These are phyloP conservation scores for Arachis monticola DNA, from an alignment of 331 rosid species.

Conservation along the genomic window DNA sequence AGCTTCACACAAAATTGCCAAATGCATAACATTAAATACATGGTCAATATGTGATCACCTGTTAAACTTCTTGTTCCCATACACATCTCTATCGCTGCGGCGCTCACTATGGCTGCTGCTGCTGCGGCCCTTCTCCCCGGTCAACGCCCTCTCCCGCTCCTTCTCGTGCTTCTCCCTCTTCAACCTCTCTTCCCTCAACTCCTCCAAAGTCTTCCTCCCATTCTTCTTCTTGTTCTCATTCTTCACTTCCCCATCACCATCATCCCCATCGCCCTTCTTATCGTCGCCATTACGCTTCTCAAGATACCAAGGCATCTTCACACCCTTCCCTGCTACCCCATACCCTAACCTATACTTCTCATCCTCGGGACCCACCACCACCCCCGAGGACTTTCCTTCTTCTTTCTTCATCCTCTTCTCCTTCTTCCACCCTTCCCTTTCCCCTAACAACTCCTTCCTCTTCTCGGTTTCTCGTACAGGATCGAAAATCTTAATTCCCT, in stretches of 20 bases:
- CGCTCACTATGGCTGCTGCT: not conserved
- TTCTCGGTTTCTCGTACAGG: constrained; percentile 54
- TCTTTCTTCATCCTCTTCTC: constrained; percentile 80
- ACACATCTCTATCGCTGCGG: constrained; percentile 37
- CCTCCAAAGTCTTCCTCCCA: constrained; percentile 78
- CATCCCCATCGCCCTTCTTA: constrained; percentile 39
- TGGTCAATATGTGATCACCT: constrained; percentile 44
- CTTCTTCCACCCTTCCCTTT: constrained; percentile 50
- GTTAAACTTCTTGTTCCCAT: constrained; percentile 42
- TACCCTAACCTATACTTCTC: constrained; percentile 89
- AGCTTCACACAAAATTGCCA: not conserved
- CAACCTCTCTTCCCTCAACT: constrained; percentile 83
- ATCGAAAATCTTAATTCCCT: constrained; percentile 86
- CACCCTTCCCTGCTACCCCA: constrained; percentile 88
- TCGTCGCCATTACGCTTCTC: constrained; percentile 48
- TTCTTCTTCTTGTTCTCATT: constrained; percentile 29
- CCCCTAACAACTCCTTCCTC: constrained; percentile 34
- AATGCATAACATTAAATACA: not conserved
- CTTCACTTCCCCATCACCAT: constrained; percentile 37
- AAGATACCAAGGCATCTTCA: constrained; percentile 90
- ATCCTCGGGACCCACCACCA: constrained; percentile 73
- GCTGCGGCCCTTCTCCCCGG: constrained; percentile 39
- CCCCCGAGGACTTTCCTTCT: constrained; percentile 47
- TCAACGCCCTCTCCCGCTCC: constrained; percentile 74
- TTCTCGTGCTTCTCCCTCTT: constrained; percentile 80